These are phyloP conservation scores for Lasiodiplodia sp. DNA, from an alignment of 2,329 filamentous ascomycete genomes.

Conservation along the genomic window DNA sequence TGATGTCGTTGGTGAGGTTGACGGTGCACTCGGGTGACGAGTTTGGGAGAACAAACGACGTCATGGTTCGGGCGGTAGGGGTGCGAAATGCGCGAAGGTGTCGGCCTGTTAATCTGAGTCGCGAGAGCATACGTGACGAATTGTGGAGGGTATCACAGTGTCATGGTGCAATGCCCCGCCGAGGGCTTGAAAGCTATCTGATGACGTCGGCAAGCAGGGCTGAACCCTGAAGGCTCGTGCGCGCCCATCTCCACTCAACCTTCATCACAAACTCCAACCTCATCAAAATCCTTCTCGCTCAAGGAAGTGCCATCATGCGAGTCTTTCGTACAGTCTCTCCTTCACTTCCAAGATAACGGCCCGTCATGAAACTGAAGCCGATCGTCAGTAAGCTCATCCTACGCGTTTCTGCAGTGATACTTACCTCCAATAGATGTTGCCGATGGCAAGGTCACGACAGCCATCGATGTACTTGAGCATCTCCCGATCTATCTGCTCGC, in stretches of 20 bases:
- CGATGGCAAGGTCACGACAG: conserved; percentile 1
- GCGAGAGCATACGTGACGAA: conserved; percentile 29
- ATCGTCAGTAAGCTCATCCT: background rate
- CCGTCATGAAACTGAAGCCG: background rate
- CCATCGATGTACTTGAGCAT: conserved; percentile 7
- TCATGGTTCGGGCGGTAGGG: conserved; percentile 41
- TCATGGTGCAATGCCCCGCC: background rate
- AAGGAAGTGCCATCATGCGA: conserved; percentile 10
- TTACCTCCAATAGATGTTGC: conserved; percentile 5
- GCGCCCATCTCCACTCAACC: background rate
- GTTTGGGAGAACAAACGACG: conserved; percentile 51
- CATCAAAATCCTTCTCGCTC: background rate
- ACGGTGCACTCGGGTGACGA: conserved; percentile 48
- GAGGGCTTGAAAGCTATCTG: background rate
- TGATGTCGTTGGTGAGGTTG: conserved; percentile 53
- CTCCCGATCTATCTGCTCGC: conserved; percentile 4
- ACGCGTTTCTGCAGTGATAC: background rate
- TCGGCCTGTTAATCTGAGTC: conserved; percentile 30
- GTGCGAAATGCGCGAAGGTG: background rate
- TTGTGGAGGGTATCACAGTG: background rate
- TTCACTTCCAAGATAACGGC: conserved; percentile 1
- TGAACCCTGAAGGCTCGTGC: conserved; percentile 1
- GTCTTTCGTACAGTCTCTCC: background rate
- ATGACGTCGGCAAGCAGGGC: conserved; percentile 13
- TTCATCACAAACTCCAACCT: background rate